Conservation (phyloP, 2,329 filamentous ascomycete genomes). For the Davidsoniella eucalypti region DNA sequence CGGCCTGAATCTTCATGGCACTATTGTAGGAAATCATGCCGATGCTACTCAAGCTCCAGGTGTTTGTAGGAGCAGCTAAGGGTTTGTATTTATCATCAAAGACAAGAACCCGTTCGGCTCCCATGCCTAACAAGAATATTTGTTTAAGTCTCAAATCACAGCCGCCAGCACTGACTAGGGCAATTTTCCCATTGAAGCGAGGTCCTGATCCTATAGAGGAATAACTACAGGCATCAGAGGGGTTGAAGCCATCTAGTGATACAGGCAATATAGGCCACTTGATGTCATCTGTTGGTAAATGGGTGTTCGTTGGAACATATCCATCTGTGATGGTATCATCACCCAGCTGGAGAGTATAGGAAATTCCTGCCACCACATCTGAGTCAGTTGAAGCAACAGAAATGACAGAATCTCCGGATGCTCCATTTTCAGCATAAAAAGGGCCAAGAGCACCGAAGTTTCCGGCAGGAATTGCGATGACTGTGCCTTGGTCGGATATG, state of each 20-base stretch:
- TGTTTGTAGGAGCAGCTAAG: conserved; percentile 25
- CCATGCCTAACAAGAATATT: conserved; percentile 16
- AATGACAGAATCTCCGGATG: conserved; percentile 25
- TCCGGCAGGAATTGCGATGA: conserved; percentile 34
- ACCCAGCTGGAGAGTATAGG: no score
- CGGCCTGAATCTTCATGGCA: no score
- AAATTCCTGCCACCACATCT: no score
- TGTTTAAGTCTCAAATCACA: conserved; percentile 19
- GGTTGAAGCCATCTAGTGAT: conserved; percentile 15
- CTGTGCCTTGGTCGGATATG: conserved; percentile 28
- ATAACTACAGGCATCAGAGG: conserved; percentile 18
- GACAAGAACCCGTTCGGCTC: conserved; percentile 17
- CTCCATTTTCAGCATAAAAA: conserved; percentile 26
- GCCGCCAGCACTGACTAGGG: conserved; percentile 20
- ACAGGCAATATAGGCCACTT: conserved; percentile 3
- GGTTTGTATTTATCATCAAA: conserved; percentile 12
- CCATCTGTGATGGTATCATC: conserved; percentile 11
- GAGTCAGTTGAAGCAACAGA: conserved; percentile 24
- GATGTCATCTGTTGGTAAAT: conserved; percentile 30
- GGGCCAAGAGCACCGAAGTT: conserved; percentile 35
- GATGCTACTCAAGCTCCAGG: conserved; percentile 40
- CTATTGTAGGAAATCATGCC: conserved; percentile 28
- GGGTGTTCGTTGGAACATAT: conserved; percentile 20
- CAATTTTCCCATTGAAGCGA: conserved; percentile 14
- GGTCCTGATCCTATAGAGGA: conserved; percentile 12